These are phyloP conservation scores for Laguncularia racemosa DNA, from an alignment of 345 rosid species.

Conservation along the genomic window DNA sequence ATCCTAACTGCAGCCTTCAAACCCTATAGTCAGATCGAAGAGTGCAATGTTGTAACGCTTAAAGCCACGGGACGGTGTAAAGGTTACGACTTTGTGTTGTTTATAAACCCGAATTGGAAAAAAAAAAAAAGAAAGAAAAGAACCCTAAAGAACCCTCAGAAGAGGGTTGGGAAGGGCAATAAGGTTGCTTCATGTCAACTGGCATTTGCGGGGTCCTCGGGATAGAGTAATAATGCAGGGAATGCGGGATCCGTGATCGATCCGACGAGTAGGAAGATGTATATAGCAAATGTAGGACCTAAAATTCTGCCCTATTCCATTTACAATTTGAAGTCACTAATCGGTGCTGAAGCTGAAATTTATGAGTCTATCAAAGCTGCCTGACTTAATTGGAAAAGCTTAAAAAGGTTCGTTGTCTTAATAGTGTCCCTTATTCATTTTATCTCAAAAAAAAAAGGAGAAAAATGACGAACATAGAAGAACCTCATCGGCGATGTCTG, in stretches of 20 bases:
- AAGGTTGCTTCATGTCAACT: slow-evolving; percentile 51
- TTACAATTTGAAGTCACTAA: too few relatives aligned
- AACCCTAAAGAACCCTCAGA: slow-evolving; percentile 65
- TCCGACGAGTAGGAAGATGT: slow-evolving; percentile 65
- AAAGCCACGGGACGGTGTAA: slow-evolving; percentile 61
- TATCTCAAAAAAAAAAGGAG: too few relatives aligned
- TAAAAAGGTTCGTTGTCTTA: too few relatives aligned
- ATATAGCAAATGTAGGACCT: slow-evolving; percentile 56
- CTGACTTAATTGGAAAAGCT: too few relatives aligned
- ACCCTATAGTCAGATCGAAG: slow-evolving; percentile 70
- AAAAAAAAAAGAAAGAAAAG: too few relatives aligned
- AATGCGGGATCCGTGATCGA: slow-evolving; percentile 22
- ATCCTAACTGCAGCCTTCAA: slow-evolving; percentile 49
- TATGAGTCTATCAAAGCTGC: too few relatives aligned
- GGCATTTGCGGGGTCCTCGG: slow-evolving; percentile 48
- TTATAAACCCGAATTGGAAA: slow-evolving; percentile 48
- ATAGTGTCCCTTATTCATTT: too few relatives aligned
- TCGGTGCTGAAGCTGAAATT: too few relatives aligned
- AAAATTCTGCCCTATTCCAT: too few relatives aligned
- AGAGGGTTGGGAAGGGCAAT: slow-evolving; percentile 58
- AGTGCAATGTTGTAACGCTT: slow-evolving; percentile 62
- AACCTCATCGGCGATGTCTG: too few relatives aligned
- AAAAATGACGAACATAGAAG: too few relatives aligned
- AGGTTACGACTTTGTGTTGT: slow-evolving; percentile 73
- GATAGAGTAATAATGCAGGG: slow-evolving; percentile 30